Evolutionary conservation across 106 monocot species (phyloP).

Genomic region (Dioscorea alata): DNA sequence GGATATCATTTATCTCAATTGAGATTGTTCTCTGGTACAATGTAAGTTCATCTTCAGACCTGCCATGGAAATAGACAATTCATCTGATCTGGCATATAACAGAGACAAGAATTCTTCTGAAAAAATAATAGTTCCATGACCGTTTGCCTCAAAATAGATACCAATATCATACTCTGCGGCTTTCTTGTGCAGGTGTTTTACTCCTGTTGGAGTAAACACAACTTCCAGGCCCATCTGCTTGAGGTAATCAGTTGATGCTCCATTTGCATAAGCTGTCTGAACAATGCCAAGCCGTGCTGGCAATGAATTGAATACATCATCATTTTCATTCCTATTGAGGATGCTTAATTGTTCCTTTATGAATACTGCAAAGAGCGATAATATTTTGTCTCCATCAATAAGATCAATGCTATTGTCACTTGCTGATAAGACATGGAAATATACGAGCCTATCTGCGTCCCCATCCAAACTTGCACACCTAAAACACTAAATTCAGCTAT

Average conservation of each 20-base stretch:
- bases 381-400: conserved; percentile 90
- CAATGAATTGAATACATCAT: conserved; percentile 11
- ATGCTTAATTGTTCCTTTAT: conserved; percentile 64
- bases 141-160: conserved; percentile 94
- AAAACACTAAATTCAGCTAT: conserved; percentile 34
- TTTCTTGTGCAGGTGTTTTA: conserved; percentile 87
- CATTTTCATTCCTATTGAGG: conserved; percentile 27
- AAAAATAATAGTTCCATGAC: conserved; percentile 87
- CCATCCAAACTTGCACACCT: conserved; percentile 97
- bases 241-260: conserved; percentile 81
- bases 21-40: too few species aligned
- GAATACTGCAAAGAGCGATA: conserved; percentile 88
- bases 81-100: conserved; percentile 31
- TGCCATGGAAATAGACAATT: conserved; percentile 40
- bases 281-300: conserved; percentile 58
- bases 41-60: conserved; percentile 18
- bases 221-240: conserved; percentile 67
- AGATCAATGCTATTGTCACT: conserved; percentile 56
- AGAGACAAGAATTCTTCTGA: conserved; percentile 41
- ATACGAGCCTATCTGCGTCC: conserved; percentile 89
- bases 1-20: too few species aligned
- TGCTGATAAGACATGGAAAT: conserved; percentile 47
- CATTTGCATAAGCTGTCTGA: conserved; percentile 98
- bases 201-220: conserved; percentile 79
- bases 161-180: conserved; percentile 87